Conservation (phyloP, 306 rosid species). For the Vigna hirtella region DNA sequence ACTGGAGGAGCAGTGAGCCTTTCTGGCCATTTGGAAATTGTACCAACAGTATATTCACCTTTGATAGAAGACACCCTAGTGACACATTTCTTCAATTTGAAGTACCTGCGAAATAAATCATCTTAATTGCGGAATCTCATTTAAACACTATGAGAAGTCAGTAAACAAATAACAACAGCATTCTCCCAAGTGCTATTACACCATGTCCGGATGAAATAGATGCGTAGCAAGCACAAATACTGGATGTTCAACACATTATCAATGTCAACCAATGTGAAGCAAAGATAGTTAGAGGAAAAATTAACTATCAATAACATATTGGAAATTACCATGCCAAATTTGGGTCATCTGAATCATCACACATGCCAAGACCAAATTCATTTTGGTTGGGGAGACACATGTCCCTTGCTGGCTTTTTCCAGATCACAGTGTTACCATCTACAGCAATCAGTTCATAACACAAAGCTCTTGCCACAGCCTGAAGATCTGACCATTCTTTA, state of each 20-base stretch:
- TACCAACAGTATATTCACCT: conserved; percentile 80
- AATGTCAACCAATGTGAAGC: conserved; percentile 26
- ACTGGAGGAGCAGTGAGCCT: conserved; percentile 74
- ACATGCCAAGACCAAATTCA: conserved; percentile 82
- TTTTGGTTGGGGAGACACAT: conserved; percentile 84
- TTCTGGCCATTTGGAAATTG: conserved; percentile 88
- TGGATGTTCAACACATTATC: conserved; percentile 19
- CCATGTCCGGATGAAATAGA: conserved; percentile 13
- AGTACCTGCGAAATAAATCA: conserved; percentile 70
- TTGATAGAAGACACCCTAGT: conserved; percentile 66
- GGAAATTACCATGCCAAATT: conserved; percentile 79
- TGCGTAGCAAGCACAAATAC: background rate
- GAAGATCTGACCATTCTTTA: conserved; percentile 99
- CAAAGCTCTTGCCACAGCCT: conserved; percentile 89
- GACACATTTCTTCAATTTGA: conserved; percentile 80
- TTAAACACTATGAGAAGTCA: conserved; percentile 23
- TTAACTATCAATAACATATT: conserved; percentile 5
- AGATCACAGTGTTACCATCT: conserved; percentile 91
- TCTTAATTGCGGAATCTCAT: conserved; percentile 36
- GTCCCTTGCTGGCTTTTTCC: conserved; percentile 87
- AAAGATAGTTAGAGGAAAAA: conserved; percentile 20
- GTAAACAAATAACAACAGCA: conserved; percentile 2
- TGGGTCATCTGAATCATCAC: conserved; percentile 82
- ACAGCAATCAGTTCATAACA: conserved; percentile 93
- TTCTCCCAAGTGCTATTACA: background rate